Evolutionary conservation across 2,329 filamentous ascomycete species (phyloP).

Genomic region (Pseudocercospora crystallina): DNA sequence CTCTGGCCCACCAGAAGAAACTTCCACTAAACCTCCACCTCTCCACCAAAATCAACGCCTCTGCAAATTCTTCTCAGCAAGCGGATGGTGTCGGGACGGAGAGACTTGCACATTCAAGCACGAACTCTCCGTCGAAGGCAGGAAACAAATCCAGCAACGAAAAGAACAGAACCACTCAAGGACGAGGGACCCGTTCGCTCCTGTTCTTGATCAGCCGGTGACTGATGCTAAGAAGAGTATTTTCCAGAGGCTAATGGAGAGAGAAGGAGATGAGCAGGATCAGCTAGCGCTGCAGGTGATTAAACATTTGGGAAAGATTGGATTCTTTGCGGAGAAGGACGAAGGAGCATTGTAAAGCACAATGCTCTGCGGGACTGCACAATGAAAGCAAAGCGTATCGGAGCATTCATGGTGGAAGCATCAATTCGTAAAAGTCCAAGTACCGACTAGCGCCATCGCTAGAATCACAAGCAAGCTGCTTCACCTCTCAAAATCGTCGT

Average conservation of each 20-base stretch:
- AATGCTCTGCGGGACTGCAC: no score
- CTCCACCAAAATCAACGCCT: conserved; percentile 1
- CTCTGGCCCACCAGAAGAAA: conserved; percentile 37
- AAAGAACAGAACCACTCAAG: conserved; percentile 6
- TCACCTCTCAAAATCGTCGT: conserved; percentile 7
- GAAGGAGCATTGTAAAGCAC: no score
- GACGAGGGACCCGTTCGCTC: conserved; percentile 20
- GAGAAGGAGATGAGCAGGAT: conserved; percentile 46
- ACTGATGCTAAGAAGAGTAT: conserved; percentile 21
- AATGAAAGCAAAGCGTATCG: no score
- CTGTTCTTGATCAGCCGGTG: conserved; percentile 17
- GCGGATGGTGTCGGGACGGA: conserved; percentile 36
- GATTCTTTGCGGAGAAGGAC: conserved; percentile 36
- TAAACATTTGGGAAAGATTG: conserved; percentile 46
- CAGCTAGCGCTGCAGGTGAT: conserved; percentile 46
- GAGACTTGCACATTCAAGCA: conserved; percentile 35
- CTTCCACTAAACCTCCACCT: conserved; percentile 36
- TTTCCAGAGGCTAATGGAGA: conserved; percentile 40
- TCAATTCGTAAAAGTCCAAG: no score
- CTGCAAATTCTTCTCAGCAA: conserved; percentile 34
- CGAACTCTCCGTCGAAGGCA: conserved; percentile 21
- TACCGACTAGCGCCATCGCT: no score
- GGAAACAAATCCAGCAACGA: conserved; percentile 2
- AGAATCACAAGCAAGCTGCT: no score
- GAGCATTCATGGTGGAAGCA: no score